Conservation (phyloP, 257 asterid species). For the Plantago ovata region DNA sequence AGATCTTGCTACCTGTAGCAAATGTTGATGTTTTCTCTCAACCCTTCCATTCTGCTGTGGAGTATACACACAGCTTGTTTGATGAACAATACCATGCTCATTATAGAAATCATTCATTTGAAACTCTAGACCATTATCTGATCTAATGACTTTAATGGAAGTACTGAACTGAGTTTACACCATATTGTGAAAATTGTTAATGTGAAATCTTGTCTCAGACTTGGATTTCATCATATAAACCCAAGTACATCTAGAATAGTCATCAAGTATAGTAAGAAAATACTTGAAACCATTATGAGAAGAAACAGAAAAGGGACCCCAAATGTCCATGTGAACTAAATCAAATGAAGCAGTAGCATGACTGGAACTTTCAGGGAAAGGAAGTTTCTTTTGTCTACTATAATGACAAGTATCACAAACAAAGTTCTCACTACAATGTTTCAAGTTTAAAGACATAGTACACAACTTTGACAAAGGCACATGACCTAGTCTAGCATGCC, state of each 20-base stretch:
- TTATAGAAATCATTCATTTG: neutral
- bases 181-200: too few relatives aligned
- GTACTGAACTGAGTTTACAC: too few relatives aligned
- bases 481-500: too few relatives aligned
- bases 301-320: neutral
- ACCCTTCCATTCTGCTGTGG: conserved; percentile 5
- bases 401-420: neutral
- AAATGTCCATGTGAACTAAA: conserved; percentile 1
- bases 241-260: conserved; percentile 2
- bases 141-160: too few relatives aligned
- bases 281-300: neutral
- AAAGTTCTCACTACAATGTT: too few relatives aligned
- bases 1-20: neutral
- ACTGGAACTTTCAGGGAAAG: neutral
- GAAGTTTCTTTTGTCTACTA: neutral
- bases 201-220: too few relatives aligned
- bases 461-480: too few relatives aligned
- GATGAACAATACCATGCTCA: neutral
- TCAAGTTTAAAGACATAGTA: too few relatives aligned
- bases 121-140: conserved; percentile 3
- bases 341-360: neutral
- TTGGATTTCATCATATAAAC: neutral
- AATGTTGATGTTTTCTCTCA: neutral
- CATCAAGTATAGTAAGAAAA: conserved; percentile 17
- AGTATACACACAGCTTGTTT: neutral